Conservation (phyloP, 805 yeast genomes). For the Candida endomychidarum region DNA sequence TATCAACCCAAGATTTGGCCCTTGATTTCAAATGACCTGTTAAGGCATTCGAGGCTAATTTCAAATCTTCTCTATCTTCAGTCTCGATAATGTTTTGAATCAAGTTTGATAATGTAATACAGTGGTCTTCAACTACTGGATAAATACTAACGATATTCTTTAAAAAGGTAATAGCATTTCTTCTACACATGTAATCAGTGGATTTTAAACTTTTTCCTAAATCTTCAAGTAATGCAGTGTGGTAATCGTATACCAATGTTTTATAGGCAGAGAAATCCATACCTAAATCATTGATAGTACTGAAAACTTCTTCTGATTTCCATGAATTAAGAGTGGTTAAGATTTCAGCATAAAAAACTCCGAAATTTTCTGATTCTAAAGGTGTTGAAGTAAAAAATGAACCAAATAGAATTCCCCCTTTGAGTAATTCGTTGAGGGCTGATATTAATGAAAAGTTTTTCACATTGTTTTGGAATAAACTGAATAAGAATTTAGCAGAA, state of each 20-base stretch:
- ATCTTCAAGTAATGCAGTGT: conserved; percentile 46
- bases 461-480: conserved; percentile 40
- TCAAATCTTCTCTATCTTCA: conserved; percentile 79
- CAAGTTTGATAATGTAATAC: conserved; percentile 47
- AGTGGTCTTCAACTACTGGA: conserved; percentile 69
- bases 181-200: conserved; percentile 70
- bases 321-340: conserved; percentile 46
- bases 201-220: conserved; percentile 44
- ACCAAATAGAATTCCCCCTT: conserved; percentile 48
- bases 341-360: conserved; percentile 64
- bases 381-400: conserved; percentile 71
- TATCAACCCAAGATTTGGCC: conserved; percentile 47
- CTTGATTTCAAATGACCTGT: conserved; percentile 63
- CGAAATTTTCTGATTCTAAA: conserved; percentile 78
- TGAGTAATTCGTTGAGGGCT: conserved; percentile 49
- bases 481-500: conserved; percentile 58
- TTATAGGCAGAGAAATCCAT: conserved; percentile 28
- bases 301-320: conserved; percentile 31
- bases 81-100: conserved; percentile 47
- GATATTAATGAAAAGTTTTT: conserved; percentile 38
- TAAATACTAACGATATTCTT: conserved; percentile 62
- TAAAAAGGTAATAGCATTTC: conserved; percentile 76
- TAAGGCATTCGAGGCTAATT: conserved; percentile 71
- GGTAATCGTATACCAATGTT: conserved; percentile 53
- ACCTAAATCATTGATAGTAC: conserved; percentile 2